A percentile compares a stretch with the other conserved stretches of the same genome.
These are phyloP conservation scores for Geotrichum carabidarum DNA, from an alignment of 1,139 yeast species.

Conservation along the genomic window DNA sequence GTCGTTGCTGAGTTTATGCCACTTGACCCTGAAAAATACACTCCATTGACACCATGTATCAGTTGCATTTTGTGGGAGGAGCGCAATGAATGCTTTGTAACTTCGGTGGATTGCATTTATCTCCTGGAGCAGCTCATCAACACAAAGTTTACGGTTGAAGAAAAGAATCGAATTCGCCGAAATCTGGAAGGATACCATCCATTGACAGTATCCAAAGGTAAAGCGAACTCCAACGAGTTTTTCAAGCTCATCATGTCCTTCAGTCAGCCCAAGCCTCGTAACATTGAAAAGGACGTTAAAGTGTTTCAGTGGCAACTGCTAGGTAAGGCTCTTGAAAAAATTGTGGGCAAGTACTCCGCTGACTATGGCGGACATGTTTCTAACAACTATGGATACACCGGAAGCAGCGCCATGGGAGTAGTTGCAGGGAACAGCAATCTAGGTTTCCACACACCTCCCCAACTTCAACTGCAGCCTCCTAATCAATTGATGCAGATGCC, in stretches of 20 bases:
- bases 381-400: constrained; percentile 10
- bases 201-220: constrained; percentile 51
- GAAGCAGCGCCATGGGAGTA: background rate
- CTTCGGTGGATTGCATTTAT: constrained; percentile 61
- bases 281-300: constrained; percentile 68
- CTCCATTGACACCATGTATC: constrained; percentile 37
- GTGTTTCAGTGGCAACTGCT: constrained; percentile 59
- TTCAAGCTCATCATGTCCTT: constrained; percentile 60
- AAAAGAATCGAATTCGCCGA: constrained; percentile 64
- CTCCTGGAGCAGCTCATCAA: constrained; percentile 55
- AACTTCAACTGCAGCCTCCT: constrained; percentile 21
- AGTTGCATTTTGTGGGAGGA: constrained; percentile 63
- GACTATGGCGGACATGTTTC: constrained; percentile 26
- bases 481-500: constrained; percentile 27
- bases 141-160: constrained; percentile 58
- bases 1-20: constrained; percentile 36
- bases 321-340: constrained; percentile 53
- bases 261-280: constrained; percentile 63
- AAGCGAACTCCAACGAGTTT: constrained; percentile 45
- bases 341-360: constrained; percentile 54
- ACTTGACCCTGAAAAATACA: constrained; percentile 33
- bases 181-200: constrained; percentile 65
- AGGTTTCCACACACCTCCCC: constrained; percentile 7
- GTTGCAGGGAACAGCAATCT: background rate
- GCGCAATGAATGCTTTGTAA: constrained; percentile 48